Evolutionary conservation across 2,329 filamentous ascomycete species (phyloP).

Genomic region (Ceratocystiopsis minuta): DNA sequence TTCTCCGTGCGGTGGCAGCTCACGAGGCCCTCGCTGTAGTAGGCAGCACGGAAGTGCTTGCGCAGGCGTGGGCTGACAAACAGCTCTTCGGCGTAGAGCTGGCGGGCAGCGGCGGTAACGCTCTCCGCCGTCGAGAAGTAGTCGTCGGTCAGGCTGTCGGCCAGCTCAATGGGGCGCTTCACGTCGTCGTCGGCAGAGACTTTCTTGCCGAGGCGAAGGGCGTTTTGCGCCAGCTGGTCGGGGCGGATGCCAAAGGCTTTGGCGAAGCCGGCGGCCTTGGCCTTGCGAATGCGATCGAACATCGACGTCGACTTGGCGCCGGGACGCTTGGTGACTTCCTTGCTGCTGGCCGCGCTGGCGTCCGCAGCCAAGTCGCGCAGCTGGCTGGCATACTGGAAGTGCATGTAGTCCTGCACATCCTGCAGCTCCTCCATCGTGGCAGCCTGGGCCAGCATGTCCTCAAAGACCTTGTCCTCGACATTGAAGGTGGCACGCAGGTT

Average conservation of each 20-base stretch:
- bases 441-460: conserved; percentile 64
- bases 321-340: conserved; percentile 54
- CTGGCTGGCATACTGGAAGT: conserved; percentile 78
- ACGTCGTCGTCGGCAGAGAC: conserved; percentile 71
- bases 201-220: conserved; percentile 58
- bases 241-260: conserved; percentile 79
- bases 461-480: conserved; percentile 56
- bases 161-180: conserved; percentile 67
- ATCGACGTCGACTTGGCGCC: conserved; percentile 59
- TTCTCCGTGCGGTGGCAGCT: conserved; percentile 88
- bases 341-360: conserved; percentile 26
- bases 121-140: conserved; percentile 60
- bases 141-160: conserved; percentile 56
- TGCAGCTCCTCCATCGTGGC: conserved; percentile 88
- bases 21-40: conserved; percentile 68
- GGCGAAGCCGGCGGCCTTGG: conserved; percentile 66
- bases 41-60: conserved; percentile 65
- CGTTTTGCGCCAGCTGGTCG: conserved; percentile 76
- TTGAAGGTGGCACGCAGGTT: conserved; percentile 45
- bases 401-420: conserved; percentile 87
- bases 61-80: conserved; percentile 76
- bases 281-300: conserved; percentile 69
- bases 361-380: conserved; percentile 61
- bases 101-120: conserved; percentile 61
- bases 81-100: conserved; percentile 83